Percentiles rank a stretch among this genome's conserved stretches.
These are phyloP conservation scores for Fomitopsis pinicola DNA, from an alignment of 1,284 basidiomycete genomes.

Conservation along the genomic window DNA sequence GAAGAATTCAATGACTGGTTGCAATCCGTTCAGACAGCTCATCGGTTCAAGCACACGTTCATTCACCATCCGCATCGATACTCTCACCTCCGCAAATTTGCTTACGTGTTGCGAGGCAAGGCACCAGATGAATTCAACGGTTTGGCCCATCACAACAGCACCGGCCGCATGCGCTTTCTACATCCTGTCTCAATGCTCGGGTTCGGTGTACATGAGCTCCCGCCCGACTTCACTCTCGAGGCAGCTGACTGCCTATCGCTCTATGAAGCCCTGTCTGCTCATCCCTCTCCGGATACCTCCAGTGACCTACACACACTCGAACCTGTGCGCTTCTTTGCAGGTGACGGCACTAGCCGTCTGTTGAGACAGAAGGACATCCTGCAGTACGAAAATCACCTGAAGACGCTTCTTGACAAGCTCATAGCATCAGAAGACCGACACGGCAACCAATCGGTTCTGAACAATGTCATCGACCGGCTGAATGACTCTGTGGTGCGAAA, in stretches of 20 bases:
- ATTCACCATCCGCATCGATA: conserved; percentile 64
- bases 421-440: conserved; percentile 34
- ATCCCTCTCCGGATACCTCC: conserved; percentile 14
- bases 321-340: conserved; percentile 43
- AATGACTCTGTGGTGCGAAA: conserved; percentile 33
- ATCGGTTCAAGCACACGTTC: conserved; percentile 53
- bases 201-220: conserved; percentile 42
- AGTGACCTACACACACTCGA: conserved; percentile 33
- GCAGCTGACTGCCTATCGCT: conserved; percentile 50
- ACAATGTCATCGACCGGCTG: conserved; percentile 37
- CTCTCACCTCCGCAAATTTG: conserved; percentile 67
- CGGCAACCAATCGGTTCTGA: conserved; percentile 31
- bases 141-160: conserved; percentile 32
- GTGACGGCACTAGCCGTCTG: conserved; percentile 21
- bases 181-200: conserved; percentile 57
- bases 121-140: conserved; percentile 32
- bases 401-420: conserved; percentile 37
- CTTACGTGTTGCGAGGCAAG: conserved; percentile 38
- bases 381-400: conserved; percentile 51
- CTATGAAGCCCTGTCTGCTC: conserved; percentile 37
- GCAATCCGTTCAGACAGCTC: conserved; percentile 50
- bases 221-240: conserved; percentile 60
- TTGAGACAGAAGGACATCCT: conserved; percentile 57
- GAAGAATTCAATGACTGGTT: conserved; percentile 65
- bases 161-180: conserved; percentile 43